A percentile compares a stretch with the other conserved stretches of the same genome.
Conservation (phyloP, 139 green algal species). For the Chlorella ohadii region DNA sequence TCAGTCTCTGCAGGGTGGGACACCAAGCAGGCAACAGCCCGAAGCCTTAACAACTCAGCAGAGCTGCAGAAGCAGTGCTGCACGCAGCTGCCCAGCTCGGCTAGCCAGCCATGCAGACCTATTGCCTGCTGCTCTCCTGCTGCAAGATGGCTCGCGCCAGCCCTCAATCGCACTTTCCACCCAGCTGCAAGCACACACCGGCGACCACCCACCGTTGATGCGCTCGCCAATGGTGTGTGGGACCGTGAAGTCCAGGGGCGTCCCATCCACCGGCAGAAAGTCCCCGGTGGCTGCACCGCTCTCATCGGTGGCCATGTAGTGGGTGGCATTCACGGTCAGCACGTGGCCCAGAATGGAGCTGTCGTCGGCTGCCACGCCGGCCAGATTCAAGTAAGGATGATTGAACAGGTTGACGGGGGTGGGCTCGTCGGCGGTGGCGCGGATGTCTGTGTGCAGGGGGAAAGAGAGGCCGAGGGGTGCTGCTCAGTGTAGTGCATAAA, state of each 20-base stretch:
- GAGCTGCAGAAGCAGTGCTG: not conserved
- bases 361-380: not conserved
- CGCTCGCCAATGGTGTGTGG: not conserved
- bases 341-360: not conserved
- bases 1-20: not conserved
- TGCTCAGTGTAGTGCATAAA: too few relatives aligned
- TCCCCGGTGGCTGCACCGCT: not conserved
- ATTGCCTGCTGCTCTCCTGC: not conserved
- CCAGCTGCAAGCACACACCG: too few relatives aligned
- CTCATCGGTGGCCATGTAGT: not conserved
- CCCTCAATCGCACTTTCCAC: not conserved
- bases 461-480: too few relatives aligned
- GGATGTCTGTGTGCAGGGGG: not conserved
- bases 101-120: too few relatives aligned
- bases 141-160: too few relatives aligned
- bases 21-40: too few relatives aligned
- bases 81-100: not conserved
- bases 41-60: too few relatives aligned
- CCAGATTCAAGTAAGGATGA: slow-evolving; percentile 7
- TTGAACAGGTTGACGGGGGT: not conserved
- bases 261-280: not conserved
- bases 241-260: not conserved
- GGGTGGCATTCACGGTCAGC: not conserved
- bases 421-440: not conserved
- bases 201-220: not conserved